A percentile compares a stretch with the other conserved stretches of the same genome.
Conservation (phyloP, 163 green algal species). For the Coccomyxa subellipsoidea region DNA sequence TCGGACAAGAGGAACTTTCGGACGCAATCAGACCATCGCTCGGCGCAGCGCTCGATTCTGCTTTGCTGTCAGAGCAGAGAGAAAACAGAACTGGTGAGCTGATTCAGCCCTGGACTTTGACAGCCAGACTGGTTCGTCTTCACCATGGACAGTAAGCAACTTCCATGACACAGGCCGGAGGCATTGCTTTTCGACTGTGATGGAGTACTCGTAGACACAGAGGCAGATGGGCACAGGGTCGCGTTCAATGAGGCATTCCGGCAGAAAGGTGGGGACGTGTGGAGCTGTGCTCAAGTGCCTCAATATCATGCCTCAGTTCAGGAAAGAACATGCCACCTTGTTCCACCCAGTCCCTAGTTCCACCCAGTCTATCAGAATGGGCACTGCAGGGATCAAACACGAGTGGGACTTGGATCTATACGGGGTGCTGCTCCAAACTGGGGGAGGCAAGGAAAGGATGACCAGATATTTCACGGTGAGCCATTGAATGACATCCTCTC, state of each 20-base stretch:
- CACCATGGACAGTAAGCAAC: not conserved
- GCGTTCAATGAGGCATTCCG: slow-evolving; percentile 69
- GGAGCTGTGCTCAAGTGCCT: too few species aligned
- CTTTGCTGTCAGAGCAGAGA: not conserved
- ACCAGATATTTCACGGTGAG: slow-evolving; percentile 85
- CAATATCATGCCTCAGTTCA: too few species aligned
- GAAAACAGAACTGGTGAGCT: not conserved
- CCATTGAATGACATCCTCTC: not conserved
- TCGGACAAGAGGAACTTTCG: not conserved
- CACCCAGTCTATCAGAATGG: not conserved
- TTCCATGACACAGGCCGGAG: not conserved
- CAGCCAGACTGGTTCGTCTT: too few species aligned
- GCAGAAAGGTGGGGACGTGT: not conserved
- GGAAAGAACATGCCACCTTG: too few species aligned
- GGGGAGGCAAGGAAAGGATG: slow-evolving; percentile 98
- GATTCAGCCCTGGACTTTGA: too few species aligned
- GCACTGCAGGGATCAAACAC: slow-evolving; percentile 63
- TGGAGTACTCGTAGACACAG: slow-evolving; percentile 53
- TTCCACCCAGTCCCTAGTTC: too few species aligned
- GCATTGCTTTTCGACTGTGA: slow-evolving; percentile 50
- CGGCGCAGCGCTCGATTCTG: not conserved
- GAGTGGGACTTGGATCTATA: slow-evolving; percentile 93
- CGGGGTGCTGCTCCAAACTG: slow-evolving; percentile 90
- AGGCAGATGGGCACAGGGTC: slow-evolving; percentile 57
- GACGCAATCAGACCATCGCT: too few species aligned